phyloP scores from a whole-genome alignment of 2,329 filamentous ascomycete species.

The Botrytis fragariae region DNA sequence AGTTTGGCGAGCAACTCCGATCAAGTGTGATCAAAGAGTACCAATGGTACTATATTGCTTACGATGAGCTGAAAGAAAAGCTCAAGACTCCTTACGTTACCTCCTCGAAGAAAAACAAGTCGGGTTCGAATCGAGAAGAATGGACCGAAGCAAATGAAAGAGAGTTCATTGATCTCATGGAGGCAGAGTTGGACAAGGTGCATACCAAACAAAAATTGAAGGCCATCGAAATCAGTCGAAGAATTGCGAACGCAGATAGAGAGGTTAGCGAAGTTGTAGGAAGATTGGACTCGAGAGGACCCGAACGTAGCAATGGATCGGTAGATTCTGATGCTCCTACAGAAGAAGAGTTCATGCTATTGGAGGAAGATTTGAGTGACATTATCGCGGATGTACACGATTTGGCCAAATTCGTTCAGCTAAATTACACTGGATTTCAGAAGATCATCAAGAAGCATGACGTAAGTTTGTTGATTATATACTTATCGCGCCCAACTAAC shows the following conservation, averaged over 20 bases:
- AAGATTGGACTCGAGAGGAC: conserved; percentile 63
- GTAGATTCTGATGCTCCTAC: conserved; percentile 54
- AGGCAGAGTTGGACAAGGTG: conserved; percentile 93
- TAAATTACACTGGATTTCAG: conserved; percentile 99
- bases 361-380: conserved; percentile 94
- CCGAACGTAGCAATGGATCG: conserved; percentile 38
- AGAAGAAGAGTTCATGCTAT: conserved; percentile 89
- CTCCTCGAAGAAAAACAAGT: conserved; percentile 46
- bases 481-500: conserved; percentile 21
- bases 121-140: conserved; percentile 54
- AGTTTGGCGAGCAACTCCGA: conserved; percentile 95
- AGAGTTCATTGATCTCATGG: conserved; percentile 80
- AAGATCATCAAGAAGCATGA: conserved; percentile 99
- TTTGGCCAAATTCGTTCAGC: conserved; percentile 93
- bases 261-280: conserved; percentile 87
- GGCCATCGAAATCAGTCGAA: conserved; percentile 88
- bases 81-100: conserved; percentile 71
- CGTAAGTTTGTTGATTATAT: conserved; percentile 50
- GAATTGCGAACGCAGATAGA: conserved; percentile 82
- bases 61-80: conserved; percentile 86
- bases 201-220: conserved; percentile 98
- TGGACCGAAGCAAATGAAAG: conserved; percentile 95
- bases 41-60: conserved; percentile 97
- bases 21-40: conserved; percentile 96
- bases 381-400: conserved; percentile 99